Percentiles rank a stretch among this genome's conserved stretches.
phyloP scores from a whole-genome alignment of 148 eudicot species.

The Rhododendron vialii region DNA sequence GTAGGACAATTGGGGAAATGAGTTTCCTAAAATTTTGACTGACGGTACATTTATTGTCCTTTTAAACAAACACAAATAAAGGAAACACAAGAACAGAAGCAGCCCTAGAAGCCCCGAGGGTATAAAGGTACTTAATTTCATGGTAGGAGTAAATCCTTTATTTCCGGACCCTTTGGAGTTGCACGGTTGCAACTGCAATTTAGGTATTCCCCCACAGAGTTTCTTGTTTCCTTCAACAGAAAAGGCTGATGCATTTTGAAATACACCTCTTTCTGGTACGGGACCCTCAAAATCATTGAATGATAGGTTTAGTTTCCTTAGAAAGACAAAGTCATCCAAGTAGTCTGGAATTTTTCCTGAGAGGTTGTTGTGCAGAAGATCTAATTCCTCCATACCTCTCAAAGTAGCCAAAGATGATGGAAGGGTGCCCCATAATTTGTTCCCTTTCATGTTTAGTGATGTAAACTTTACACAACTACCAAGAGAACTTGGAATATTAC shows the following conservation, averaged over 20 bases:
- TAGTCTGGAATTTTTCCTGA: not conserved
- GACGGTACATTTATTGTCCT: not conserved
- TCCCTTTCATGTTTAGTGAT: not conserved
- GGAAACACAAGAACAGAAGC: not conserved
- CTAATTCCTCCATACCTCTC: not conserved
- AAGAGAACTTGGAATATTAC: not conserved
- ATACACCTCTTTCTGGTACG: not conserved
- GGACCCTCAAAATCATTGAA: too few relatives aligned
- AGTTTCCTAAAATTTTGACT: not conserved
- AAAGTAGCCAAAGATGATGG: not conserved
- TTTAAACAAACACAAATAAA: not conserved
- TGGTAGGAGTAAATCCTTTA: not conserved
- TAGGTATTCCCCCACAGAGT: not conserved
- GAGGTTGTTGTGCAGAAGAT: constrained; percentile 3
- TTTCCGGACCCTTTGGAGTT: not conserved
- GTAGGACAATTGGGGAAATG: not conserved
- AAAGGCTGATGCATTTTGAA: not conserved
- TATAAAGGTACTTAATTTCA: not conserved
- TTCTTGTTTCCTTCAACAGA: constrained; percentile 1
- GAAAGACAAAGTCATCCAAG: too few relatives aligned
- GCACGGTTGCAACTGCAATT: not conserved
- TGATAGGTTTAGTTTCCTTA: too few relatives aligned
- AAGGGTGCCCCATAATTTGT: not conserved
- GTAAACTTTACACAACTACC: not conserved
- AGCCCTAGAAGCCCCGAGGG: not conserved